Conservation (phyloP, 331 rosid genomes). For the Quercus phellos region DNA sequence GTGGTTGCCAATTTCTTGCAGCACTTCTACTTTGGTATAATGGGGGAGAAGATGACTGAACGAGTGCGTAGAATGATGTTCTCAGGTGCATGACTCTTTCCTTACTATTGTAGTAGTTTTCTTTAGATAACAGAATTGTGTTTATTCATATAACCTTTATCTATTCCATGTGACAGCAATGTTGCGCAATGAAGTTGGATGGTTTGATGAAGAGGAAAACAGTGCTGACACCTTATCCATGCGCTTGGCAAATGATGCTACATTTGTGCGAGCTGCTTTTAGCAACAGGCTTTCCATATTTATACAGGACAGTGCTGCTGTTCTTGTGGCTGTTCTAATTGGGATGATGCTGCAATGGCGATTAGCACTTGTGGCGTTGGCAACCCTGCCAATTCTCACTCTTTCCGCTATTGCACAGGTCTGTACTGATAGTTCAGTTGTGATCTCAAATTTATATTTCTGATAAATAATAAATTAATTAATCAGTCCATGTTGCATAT, state of each 20-base stretch:
- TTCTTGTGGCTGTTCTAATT: conserved; percentile 87
- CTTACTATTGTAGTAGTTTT: conserved; percentile 3
- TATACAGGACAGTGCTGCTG: conserved; percentile 96
- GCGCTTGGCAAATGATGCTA: conserved; percentile 99
- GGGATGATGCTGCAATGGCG: conserved; percentile 90
- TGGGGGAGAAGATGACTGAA: conserved; percentile 99
- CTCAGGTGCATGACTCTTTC: conserved; percentile 60
- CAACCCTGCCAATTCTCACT: conserved; percentile 82
- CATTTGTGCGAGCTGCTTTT: conserved; percentile 98
- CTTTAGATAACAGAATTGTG: neutral
- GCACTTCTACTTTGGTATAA: conserved; percentile 98
- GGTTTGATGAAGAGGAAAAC: conserved; percentile 97
- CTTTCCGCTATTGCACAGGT: conserved; percentile 99
- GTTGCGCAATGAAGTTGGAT: conserved; percentile 96
- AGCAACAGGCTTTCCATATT: conserved; percentile 96
- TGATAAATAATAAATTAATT: neutral
- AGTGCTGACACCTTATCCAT: conserved; percentile 97
- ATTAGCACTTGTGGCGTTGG: conserved; percentile 96
- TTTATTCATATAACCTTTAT: conserved; percentile 12
- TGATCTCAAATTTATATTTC: conserved; percentile 6
- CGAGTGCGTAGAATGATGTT: conserved; percentile 99
- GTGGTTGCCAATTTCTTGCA: conserved; percentile 97
- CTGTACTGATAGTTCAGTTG: conserved; percentile 21
- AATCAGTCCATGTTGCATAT: neutral
- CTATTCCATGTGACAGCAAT: conserved; percentile 66